phyloP scores from a whole-genome alignment of 1,139 yeast genomes.

The Sugiyamaella xylanicola region DNA sequence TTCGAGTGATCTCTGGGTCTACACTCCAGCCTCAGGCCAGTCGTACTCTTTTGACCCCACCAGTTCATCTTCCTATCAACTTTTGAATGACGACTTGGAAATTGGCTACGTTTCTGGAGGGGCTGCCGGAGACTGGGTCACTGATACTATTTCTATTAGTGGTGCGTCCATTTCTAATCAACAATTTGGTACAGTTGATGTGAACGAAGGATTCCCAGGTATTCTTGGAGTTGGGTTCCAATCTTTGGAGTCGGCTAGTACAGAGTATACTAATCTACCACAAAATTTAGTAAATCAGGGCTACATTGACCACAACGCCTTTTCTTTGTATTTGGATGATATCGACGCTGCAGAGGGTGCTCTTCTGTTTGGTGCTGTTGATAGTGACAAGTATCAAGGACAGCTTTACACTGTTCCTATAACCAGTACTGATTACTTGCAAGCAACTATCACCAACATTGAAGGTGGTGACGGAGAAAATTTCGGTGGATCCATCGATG shows the following conservation, averaged over 20 bases:
- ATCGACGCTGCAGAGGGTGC: constrained; percentile 49
- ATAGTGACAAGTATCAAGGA: constrained; percentile 54
- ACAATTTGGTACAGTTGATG: constrained; percentile 38
- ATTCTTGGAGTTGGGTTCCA: constrained; percentile 43
- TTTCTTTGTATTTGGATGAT: constrained; percentile 54
- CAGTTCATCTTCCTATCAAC: constrained; percentile 14
- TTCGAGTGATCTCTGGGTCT: constrained; percentile 69
- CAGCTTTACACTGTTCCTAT: constrained; percentile 41
- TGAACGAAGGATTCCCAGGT: constrained; percentile 38
- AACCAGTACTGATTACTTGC: constrained; percentile 16
- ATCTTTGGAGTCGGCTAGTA: constrained; percentile 39
- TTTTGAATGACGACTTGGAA: constrained; percentile 35
- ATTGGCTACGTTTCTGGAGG: constrained; percentile 63
- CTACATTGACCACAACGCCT: constrained; percentile 49
- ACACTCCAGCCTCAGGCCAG: constrained; percentile 48
- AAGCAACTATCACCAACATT: constrained; percentile 19
- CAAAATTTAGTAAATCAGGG: constrained; percentile 51
- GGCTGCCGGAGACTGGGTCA: constrained; percentile 66
- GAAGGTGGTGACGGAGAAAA: not conserved
- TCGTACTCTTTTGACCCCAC: constrained; percentile 30
- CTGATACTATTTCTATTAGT: constrained; percentile 52
- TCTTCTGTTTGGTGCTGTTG: constrained; percentile 61
- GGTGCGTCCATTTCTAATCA: constrained; percentile 22
- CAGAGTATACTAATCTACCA: constrained; percentile 48
- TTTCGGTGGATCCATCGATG: constrained; percentile 25